Conservation (phyloP, 495 filamentous ascomycete species). For the Neurospora sp. region DNA sequence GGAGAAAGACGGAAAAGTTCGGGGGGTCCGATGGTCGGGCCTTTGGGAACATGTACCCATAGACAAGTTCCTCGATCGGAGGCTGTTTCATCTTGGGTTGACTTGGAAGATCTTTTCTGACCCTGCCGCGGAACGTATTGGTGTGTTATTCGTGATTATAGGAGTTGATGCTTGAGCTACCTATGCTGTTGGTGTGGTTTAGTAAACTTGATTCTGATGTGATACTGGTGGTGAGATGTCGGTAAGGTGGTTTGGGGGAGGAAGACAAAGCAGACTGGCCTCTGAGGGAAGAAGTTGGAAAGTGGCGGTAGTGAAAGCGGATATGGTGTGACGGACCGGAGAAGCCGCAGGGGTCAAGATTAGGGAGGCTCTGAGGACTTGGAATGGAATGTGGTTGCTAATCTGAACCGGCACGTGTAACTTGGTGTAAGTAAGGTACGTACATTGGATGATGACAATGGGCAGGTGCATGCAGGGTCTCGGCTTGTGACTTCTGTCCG, state of each 20-base stretch:
- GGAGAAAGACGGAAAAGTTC: slow-evolving; percentile 43
- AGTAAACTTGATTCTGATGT: neutral
- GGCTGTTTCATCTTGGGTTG: slow-evolving; percentile 41
- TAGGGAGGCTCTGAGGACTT: neutral
- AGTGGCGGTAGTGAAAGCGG: neutral
- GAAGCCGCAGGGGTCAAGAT: neutral
- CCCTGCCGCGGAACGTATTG: neutral
- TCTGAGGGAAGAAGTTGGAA: neutral
- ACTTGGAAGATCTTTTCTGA: neutral
- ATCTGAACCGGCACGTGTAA: neutral
- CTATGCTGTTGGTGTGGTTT: neutral
- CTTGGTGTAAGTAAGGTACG: neutral
- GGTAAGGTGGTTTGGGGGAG: neutral
- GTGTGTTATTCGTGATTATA: neutral
- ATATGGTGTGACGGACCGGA: neutral
- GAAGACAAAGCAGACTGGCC: neutral
- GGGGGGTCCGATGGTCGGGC: slow-evolving; percentile 39
- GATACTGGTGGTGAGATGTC: neutral
- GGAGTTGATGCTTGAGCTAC: neutral
- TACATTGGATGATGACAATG: neutral
- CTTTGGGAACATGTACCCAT: slow-evolving; percentile 45
- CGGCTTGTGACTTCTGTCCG: neutral
- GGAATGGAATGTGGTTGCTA: neutral
- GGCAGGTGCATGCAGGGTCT: neutral
- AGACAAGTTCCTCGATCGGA: slow-evolving; percentile 43